Base-by-base conservation (phyloP, 768 basidiomycete species). In the Pleurotus eryngii region DNA sequence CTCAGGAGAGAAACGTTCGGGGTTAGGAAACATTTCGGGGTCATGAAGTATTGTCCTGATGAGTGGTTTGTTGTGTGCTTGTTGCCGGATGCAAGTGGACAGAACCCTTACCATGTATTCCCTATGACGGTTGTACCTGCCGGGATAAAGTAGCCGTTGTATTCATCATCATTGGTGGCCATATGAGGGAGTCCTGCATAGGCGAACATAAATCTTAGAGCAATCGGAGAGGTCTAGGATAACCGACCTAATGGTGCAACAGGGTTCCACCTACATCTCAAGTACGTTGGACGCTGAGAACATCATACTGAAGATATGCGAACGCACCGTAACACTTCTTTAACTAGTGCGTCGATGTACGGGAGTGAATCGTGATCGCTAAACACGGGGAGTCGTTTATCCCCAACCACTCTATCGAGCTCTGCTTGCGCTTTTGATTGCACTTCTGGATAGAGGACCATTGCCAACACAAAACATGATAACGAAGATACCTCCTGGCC, bases 31-130 rank as follows among this genome's bases (percentile, higher is more conserved):
- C 5, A 65, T 63, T 7, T 64, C 63, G 2, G 67, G 67, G 55
- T 77, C 73, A 18, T 72, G 71, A 3, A 72, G 61, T 38, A 76
- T 73, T 20, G 66, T 61, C 70, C 72, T 72, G 43, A 5, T 39
- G 11, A 49, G 30, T 35, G 30, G 30, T 35, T 35, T 8, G 30
- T 35, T 9, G 24, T 26, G 24, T 26, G 9, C 30, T 35, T 35
- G 30, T 35, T 35, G 30, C 30, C 11, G 30, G 7, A 35, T 35
- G 30, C 1, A 35, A 35, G 30, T 35, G 3, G 30, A 35, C 30
- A 35, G 11, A 35, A 14, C 57, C 38, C 24, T 4, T 59, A 72
- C 70, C 69, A 72, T 17, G 64, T 61, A 60, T 74, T 74, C 2
- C 61, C 63, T 39, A 71, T 62, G 20, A 74, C 55, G 5, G 67